Base-by-base conservation (phyloP, 345 rosid species). In the Dovyalis caffra region DNA sequence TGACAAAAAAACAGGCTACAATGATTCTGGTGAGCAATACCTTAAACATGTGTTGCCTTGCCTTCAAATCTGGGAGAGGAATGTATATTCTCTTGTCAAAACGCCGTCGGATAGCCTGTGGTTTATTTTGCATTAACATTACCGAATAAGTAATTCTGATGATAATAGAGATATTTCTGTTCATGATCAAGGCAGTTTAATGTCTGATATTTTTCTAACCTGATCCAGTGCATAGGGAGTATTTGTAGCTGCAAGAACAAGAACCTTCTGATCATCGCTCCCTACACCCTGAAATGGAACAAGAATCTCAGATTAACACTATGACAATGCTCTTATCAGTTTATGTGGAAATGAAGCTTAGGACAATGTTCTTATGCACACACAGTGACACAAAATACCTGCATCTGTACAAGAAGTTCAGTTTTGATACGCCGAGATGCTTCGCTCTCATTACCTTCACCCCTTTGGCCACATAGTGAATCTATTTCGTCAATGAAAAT, bases 11-110 rank as follows among this genome's bases (percentile, higher is more conserved):
- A 40, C 11, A 64, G 69, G 43, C 29, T 25, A 23, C 40, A 23
- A n/a, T n/a, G n/a, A 45, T 58, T 57, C 23, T 58, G 61, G 33
- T 16, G 10, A 37, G 34, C 37, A 74, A 47, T 85, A 93, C 98
- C 86, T 93, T 91, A 85, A 93, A 93, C 86, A 93, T 93, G 79
- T 93, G 95, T 60, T 88, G 91, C 64, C 98, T 83, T 76, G 98
- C 98, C 85, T 93, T 93, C 82, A 71, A 66, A 74, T 91, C 98
- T 57, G 98, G 98, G 40, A 93, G 97, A 25, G 98, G 98, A 78
- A 93, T 93, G 76, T 93, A 93, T 57, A 93, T 93, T 62, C 98
- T 91, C 90, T 93, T 93, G 86, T 93, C 98, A 83, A 93, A 93
- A 77, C 98, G 98, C 63, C 98, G 78, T 34, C 98, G 79, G 57